These are phyloP conservation scores for Parastagonospora nodorum DNA, from an alignment of 2,329 filamentous ascomycete genomes.

Conservation along the genomic window DNA sequence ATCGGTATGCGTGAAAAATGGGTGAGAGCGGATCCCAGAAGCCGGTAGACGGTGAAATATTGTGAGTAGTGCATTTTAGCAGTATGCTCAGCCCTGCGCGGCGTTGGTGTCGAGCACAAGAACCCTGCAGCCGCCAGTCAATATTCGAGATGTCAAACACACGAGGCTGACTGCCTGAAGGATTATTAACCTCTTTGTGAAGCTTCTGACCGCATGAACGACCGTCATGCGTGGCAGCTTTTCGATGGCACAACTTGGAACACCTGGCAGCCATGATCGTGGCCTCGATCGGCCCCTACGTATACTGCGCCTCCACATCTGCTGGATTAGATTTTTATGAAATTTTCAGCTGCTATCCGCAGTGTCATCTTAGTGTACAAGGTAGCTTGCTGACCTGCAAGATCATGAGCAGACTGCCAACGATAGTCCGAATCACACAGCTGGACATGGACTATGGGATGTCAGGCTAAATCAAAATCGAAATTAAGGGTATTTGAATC, in stretches of 20 bases:
- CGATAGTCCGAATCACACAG: too few relatives aligned
- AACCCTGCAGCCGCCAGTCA: conserved; percentile 39
- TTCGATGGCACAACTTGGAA: conserved; percentile 7
- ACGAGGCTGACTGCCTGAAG: conserved; percentile 39
- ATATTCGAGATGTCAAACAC: conserved; percentile 20
- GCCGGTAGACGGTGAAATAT: too few relatives aligned
- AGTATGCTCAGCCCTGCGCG: conserved; percentile 24
- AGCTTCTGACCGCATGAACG: conserved; percentile 18
- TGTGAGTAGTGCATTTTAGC: background rate
- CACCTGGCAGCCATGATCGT: conserved; percentile 7
- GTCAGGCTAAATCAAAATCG: background rate
- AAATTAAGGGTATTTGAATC: conserved; percentile 2
- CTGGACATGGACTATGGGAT: background rate
- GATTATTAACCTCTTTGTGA: conserved; percentile 16
- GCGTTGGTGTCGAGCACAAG: conserved; percentile 11
- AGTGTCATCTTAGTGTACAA: background rate
- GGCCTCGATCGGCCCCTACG: conserved; percentile 4
- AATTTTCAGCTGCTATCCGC: background rate
- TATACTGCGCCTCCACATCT: conserved; percentile 5
- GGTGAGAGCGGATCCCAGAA: too few relatives aligned
- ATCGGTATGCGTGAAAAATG: too few relatives aligned
- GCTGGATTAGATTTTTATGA: background rate
- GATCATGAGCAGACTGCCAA: too few relatives aligned
- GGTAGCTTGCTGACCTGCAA: background rate
- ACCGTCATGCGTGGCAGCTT: conserved; percentile 17